phyloP scores from a whole-genome alignment of 306 rosid species.

The Begonia loranthoides region DNA sequence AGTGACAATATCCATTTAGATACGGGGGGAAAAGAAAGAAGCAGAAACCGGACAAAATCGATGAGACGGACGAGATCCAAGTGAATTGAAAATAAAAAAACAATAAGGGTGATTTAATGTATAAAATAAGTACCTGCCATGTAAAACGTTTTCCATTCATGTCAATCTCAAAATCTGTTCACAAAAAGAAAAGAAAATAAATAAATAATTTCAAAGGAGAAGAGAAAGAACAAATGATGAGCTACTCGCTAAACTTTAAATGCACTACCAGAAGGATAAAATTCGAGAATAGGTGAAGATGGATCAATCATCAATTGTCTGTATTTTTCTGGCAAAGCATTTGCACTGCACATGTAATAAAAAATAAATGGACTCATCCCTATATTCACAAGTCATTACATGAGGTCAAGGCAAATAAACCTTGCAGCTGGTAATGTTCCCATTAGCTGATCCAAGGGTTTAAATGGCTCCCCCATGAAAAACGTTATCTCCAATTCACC shows the following conservation, averaged over 20 bases:
- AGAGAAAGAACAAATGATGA: neutral
- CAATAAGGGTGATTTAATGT: neutral
- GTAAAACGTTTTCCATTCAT: neutral
- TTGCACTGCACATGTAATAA: conserved; percentile 40
- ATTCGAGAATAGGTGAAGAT: conserved; percentile 63
- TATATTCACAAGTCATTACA: neutral
- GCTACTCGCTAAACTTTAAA: neutral
- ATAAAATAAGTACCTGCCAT: neutral
- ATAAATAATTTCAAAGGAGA: neutral
- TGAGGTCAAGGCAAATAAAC: conserved; percentile 16
- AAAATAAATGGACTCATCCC: no score
- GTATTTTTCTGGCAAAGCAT: conserved; percentile 76
- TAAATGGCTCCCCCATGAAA: conserved; percentile 65
- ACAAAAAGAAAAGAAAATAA: neutral
- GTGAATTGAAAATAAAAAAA: neutral
- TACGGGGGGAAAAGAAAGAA: neutral
- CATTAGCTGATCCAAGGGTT: conserved; percentile 93
- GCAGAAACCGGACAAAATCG: neutral
- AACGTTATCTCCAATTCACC: conserved; percentile 52
- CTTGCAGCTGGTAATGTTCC: conserved; percentile 99
- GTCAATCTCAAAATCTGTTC: neutral
- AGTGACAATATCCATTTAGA: neutral
- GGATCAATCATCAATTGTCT: conserved; percentile 69
- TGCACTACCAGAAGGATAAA: conserved; percentile 62
- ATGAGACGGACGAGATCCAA: conserved; percentile 3